A percentile compares a stretch with the other conserved stretches of the same genome.
Conservation (phyloP, 2,329 filamentous ascomycete genomes). For the Hypoxylon sp. region DNA sequence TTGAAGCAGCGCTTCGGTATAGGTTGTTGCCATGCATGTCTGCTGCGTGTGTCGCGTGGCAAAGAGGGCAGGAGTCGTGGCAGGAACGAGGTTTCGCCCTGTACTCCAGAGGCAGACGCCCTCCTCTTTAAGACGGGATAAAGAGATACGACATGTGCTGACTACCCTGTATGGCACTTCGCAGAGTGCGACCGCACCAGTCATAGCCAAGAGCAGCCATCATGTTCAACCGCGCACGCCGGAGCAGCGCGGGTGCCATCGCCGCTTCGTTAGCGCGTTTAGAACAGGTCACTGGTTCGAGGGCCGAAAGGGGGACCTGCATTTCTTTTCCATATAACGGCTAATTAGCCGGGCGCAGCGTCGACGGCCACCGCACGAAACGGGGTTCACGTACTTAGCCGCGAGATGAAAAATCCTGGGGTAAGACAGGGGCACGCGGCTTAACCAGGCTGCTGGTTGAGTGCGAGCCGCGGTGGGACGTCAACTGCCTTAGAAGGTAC, state of each 20-base stretch:
- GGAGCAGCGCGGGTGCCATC: slow-evolving; percentile 24
- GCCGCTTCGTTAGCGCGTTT: slow-evolving; percentile 16
- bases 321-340: slow-evolving; percentile 20
- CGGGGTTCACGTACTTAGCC: slow-evolving; percentile 31
- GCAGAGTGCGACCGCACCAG: neutral
- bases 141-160: neutral
- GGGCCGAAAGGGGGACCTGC: slow-evolving; percentile 13
- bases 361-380: slow-evolving; percentile 13
- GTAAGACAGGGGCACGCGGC: slow-evolving; percentile 17
- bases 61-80: neutral
- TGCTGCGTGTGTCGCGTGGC: slow-evolving; percentile 24
- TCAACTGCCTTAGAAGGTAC: slow-evolving; percentile 25
- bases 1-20: slow-evolving; percentile 26
- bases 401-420: slow-evolving; percentile 33
- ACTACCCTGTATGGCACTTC: slow-evolving; percentile 1
- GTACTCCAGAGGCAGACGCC: slow-evolving; percentile 1
- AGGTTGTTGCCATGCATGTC: slow-evolving; percentile 25
- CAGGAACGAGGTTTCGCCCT: neutral
- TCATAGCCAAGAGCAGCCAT: slow-evolving; percentile 4
- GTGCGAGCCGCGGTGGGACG: neutral
- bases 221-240: slow-evolving; percentile 19
- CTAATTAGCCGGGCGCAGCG: slow-evolving; percentile 30
- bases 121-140: slow-evolving; percentile 18
- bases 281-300: slow-evolving; percentile 4
- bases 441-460: slow-evolving; percentile 25